A percentile compares a stretch with the other conserved stretches of the same genome.
Evolutionary conservation across 2,329 filamentous ascomycete species (phyloP).

Genomic region (Hymenoscyphus linearis): DNA sequence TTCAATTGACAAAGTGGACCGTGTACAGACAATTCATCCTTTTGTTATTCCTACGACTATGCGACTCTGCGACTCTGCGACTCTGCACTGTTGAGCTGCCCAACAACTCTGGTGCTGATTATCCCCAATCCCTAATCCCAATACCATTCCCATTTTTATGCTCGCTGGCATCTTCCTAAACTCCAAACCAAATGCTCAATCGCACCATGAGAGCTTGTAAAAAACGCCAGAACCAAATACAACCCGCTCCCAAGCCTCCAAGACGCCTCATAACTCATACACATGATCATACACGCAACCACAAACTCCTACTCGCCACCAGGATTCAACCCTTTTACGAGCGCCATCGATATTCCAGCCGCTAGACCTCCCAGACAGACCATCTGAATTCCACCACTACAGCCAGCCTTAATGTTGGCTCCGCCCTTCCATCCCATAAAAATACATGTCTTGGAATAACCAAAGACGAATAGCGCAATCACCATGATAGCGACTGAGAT

Average conservation of each 20-base stretch:
- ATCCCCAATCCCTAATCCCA: too few relatives aligned
- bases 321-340: constrained; percentile 32
- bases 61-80: too few relatives aligned
- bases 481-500: constrained; percentile 57
- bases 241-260: constrained; percentile 2
- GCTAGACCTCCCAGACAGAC: constrained; percentile 36
- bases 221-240: constrained; percentile 8
- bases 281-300: neutral
- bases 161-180: neutral
- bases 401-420: constrained; percentile 24
- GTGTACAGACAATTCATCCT: too few relatives aligned
- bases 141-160: too few relatives aligned
- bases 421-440: constrained; percentile 36
- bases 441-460: constrained; percentile 57
- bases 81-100: too few relatives aligned
- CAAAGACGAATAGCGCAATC: constrained; percentile 56
- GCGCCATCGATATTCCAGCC: constrained; percentile 36
- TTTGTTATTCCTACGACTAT: too few relatives aligned
- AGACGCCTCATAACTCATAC: constrained; percentile 7
- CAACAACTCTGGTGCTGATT: too few relatives aligned
- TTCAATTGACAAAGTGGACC: too few relatives aligned
- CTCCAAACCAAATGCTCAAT: constrained; percentile 16
- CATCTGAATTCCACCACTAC: constrained; percentile 36
- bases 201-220: constrained; percentile 22
- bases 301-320: constrained; percentile 4